Conservation (phyloP, 805 yeast species). For the Lipomyces yamanashiensis region DNA sequence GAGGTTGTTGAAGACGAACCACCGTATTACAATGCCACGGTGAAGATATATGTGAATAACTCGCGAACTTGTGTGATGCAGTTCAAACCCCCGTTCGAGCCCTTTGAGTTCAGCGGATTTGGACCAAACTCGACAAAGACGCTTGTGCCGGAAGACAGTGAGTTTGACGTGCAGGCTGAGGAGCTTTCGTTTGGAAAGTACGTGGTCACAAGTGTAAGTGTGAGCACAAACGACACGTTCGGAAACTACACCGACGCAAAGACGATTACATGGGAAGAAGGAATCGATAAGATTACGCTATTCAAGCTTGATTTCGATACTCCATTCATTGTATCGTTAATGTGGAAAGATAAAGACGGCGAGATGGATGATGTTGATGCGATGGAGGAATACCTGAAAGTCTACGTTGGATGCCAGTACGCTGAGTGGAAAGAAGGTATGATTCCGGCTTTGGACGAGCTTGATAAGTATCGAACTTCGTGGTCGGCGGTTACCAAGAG, state of each 20-base stretch:
- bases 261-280: constrained; percentile 27
- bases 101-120: constrained; percentile 27
- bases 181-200: constrained; percentile 26
- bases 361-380: constrained; percentile 40
- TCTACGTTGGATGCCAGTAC: constrained; percentile 74
- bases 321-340: constrained; percentile 31
- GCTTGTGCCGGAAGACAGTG: not conserved
- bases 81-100: constrained; percentile 33
- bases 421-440: constrained; percentile 67
- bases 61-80: constrained; percentile 34
- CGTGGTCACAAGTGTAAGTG: constrained; percentile 30
- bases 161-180: not conserved
- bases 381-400: constrained; percentile 50
- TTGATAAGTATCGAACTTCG: constrained; percentile 68
- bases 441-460: constrained; percentile 74
- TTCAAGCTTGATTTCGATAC: constrained; percentile 34
- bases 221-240: constrained; percentile 30
- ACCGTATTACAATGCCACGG: constrained; percentile 28
- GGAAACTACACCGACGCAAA: constrained; percentile 20
- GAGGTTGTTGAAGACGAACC: constrained; percentile 19
- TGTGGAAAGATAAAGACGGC: constrained; percentile 40
- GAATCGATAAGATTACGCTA: constrained; percentile 33
- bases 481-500: constrained; percentile 67
- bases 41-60: constrained; percentile 32
- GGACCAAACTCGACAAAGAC: constrained; percentile 22